Percentiles rank a stretch among this genome's conserved stretches.
phyloP scores from a whole-genome alignment of 805 yeast species.

The Wickerhamiella slavikovae region DNA sequence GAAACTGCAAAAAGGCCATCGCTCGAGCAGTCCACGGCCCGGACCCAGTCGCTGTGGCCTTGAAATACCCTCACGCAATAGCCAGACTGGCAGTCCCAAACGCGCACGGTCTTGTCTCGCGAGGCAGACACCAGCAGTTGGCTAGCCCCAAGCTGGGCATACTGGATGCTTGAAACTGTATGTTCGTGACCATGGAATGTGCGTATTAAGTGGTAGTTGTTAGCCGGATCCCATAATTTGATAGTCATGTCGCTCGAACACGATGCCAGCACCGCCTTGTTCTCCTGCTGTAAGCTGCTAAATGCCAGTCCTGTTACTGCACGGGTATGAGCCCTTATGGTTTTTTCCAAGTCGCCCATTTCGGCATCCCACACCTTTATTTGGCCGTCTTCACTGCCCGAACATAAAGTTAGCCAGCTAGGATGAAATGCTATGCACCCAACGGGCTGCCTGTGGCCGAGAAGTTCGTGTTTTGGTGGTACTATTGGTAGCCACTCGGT shows the following conservation, averaged over 20 bases:
- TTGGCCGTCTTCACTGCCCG: conserved; percentile 55
- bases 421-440: conserved; percentile 59
- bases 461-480: conserved; percentile 22
- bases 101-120: conserved; percentile 70
- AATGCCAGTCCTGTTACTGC: conserved; percentile 38
- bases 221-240: conserved; percentile 47
- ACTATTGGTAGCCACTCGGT: conserved; percentile 39
- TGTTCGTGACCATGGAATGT: conserved; percentile 77
- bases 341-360: conserved; percentile 35
- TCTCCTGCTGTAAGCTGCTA: conserved; percentile 3
- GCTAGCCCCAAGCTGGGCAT: conserved; percentile 24
- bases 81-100: conserved; percentile 55
- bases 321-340: conserved; percentile 59
- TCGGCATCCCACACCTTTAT: conserved; percentile 57
- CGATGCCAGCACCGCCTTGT: conserved; percentile 22
- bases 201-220: conserved; percentile 30
- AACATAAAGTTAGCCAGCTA: conserved; percentile 36
- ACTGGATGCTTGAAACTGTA: conserved; percentile 44
- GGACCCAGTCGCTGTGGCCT: conserved; percentile 82
- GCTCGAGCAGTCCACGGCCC: conserved; percentile 28
- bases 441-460: conserved; percentile 40
- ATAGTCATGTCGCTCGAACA: conserved; percentile 32
- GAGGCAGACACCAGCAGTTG: conserved; percentile 47
- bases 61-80: conserved; percentile 42
- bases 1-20: conserved; percentile 4